Evolutionary conservation across 148 eudicot genomes (phyloP).

Genomic region (Cornus controversa): DNA sequence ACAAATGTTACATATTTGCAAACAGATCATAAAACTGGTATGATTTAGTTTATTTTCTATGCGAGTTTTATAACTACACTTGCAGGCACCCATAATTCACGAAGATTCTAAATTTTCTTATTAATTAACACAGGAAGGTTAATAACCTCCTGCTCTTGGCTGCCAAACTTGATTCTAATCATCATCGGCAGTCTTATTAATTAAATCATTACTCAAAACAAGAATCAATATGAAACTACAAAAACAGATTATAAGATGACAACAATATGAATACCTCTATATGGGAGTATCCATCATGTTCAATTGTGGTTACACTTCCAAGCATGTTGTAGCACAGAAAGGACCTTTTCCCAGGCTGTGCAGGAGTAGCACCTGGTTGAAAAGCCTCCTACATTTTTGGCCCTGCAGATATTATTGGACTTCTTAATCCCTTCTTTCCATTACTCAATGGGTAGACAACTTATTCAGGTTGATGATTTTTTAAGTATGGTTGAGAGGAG

Average conservation of each 20-base stretch:
- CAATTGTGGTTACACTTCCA: slow-evolving; percentile 87
- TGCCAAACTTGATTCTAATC: background rate
- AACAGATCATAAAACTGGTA: background rate
- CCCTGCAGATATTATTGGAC: slow-evolving; percentile 16
- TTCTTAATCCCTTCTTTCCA: slow-evolving; percentile 32
- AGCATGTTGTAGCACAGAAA: slow-evolving; percentile 90
- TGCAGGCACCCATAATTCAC: background rate
- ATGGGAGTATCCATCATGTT: slow-evolving; percentile 84
- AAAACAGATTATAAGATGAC: background rate
- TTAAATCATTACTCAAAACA: background rate
- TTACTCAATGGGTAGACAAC: slow-evolving; percentile 14
- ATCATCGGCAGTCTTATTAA: background rate
- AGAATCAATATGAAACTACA: background rate
- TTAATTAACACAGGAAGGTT: background rate
- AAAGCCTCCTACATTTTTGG: slow-evolving; percentile 82
- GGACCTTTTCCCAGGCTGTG: slow-evolving; percentile 73
- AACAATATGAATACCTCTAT: slow-evolving; percentile 59
- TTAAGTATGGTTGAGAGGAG: background rate
- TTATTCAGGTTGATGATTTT: background rate
- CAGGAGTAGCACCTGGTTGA: slow-evolving; percentile 94
- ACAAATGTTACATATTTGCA: background rate
- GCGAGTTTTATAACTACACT: background rate
- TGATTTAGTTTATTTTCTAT: background rate
- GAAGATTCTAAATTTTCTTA: background rate
- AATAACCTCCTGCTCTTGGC: background rate